Conservation (phyloP, 2,329 filamentous ascomycete genomes). For the Diaporthe capsici region DNA sequence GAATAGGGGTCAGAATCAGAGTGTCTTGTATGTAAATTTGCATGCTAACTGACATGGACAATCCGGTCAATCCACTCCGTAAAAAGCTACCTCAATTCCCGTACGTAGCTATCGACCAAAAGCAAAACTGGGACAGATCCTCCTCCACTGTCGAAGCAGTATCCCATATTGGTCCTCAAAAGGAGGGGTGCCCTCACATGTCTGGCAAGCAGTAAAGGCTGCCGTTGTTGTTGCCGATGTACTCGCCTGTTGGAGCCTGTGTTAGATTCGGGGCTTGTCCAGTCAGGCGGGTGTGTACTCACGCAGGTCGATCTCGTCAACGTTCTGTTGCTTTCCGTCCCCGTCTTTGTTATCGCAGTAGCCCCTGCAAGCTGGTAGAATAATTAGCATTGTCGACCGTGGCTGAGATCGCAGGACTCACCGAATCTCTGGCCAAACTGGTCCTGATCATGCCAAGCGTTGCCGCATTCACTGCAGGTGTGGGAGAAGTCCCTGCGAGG, state of each 20-base stretch:
- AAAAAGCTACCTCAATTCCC: not conserved
- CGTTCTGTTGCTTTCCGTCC: not conserved
- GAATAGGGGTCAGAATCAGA: not conserved
- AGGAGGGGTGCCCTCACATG: not conserved
- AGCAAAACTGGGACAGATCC: not conserved
- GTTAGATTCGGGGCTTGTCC: no score
- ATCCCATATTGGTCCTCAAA: not conserved
- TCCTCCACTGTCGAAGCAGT: not conserved
- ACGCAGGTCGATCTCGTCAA: not conserved
- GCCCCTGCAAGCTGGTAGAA: not conserved
- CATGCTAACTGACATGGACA: not conserved
- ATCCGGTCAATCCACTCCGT: not conserved
- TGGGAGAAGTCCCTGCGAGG: not conserved
- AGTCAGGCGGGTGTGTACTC: not conserved
- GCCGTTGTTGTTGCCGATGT: conserved; percentile 2
- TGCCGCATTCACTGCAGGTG: not conserved
- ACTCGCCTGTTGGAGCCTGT: not conserved
- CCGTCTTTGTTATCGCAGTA: not conserved
- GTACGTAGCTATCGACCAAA: not conserved
- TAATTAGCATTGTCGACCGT: not conserved
- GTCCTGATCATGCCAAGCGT: not conserved
- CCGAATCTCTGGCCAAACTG: not conserved
- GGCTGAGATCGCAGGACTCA: not conserved
- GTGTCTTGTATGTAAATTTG: not conserved
- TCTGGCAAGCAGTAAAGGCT: not conserved